Percentiles rank a stretch among this genome's conserved stretches.
phyloP scores from a whole-genome alignment of 176 grass and related monocot species.

The Lolium multiflorum region DNA sequence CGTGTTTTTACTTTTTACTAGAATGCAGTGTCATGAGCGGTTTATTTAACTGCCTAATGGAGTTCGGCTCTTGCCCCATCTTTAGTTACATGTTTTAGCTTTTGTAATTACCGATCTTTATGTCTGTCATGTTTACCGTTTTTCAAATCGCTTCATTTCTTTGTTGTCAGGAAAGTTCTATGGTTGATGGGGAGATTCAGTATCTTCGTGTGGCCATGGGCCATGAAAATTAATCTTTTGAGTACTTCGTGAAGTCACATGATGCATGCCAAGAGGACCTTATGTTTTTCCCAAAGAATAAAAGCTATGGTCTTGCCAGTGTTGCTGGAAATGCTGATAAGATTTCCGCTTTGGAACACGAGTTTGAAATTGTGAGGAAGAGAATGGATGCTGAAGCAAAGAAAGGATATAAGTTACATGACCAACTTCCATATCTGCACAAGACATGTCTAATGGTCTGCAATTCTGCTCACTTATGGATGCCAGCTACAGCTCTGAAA shows the following conservation, averaged over 20 bases:
- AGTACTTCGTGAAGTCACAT: constrained; percentile 84
- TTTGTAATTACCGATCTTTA: background rate
- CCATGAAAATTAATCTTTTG: constrained; percentile 81
- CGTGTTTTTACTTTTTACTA: background rate
- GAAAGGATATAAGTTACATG: too few species aligned
- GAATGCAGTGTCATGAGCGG: background rate
- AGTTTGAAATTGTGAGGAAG: constrained; percentile 89
- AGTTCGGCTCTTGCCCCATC: background rate
- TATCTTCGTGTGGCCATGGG: constrained; percentile 81
- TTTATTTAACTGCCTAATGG: background rate
- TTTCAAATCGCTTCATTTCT: background rate
- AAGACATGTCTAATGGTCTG: constrained; percentile 61
- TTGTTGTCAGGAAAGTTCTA: constrained; percentile 66
- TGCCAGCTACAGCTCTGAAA: constrained; percentile 45
- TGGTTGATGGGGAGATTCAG: constrained; percentile 74
- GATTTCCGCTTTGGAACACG: constrained; percentile 71
- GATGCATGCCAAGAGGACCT: constrained; percentile 95
- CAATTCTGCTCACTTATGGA: constrained; percentile 72
- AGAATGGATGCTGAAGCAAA: constrained; percentile 93
- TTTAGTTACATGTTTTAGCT: background rate
- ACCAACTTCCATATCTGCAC: too few species aligned
- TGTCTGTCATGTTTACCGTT: background rate
- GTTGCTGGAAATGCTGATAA: constrained; percentile 83
- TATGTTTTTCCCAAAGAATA: constrained; percentile 88
- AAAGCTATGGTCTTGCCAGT: constrained; percentile 83